These are phyloP conservation scores for Cetradonia linearis DNA, from an alignment of 495 filamentous ascomycete species.

Conservation along the genomic window DNA sequence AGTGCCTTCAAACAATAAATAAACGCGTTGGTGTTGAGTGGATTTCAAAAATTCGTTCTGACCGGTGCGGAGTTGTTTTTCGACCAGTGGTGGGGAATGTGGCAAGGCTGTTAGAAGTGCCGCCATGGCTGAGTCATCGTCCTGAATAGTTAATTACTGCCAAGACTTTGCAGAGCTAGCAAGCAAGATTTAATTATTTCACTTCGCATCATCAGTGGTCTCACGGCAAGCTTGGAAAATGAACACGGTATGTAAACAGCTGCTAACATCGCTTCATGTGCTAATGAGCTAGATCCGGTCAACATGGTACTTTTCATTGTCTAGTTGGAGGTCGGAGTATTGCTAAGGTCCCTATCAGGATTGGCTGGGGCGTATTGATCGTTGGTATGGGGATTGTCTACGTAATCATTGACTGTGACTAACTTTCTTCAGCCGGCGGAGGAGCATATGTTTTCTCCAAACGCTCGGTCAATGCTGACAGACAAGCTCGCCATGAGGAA, in stretches of 20 bases:
- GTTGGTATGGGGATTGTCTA: slow-evolving; percentile 45
- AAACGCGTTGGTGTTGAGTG: too few relatives aligned
- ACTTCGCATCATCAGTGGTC: too few relatives aligned
- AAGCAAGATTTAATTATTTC: too few relatives aligned
- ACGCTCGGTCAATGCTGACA: slow-evolving; percentile 82
- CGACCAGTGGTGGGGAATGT: too few relatives aligned
- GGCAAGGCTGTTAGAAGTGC: too few relatives aligned
- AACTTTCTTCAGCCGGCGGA: slow-evolving; percentile 55
- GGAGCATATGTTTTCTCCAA: slow-evolving; percentile 97
- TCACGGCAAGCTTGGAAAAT: slow-evolving; percentile 22
- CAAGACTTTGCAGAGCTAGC: too few relatives aligned
- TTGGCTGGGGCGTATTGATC: slow-evolving; percentile 80
- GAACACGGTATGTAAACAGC: slow-evolving; percentile 35
- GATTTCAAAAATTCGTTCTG: too few relatives aligned
- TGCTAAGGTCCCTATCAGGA: slow-evolving; percentile 37
- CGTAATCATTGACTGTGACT: neutral
- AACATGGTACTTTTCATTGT: slow-evolving; percentile 38
- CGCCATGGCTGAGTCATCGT: too few relatives aligned
- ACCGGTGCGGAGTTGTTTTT: too few relatives aligned
- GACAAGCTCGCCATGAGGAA: slow-evolving; percentile 57
- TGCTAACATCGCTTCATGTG: neutral
- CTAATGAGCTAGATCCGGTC: slow-evolving; percentile 38
- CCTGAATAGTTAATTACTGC: too few relatives aligned
- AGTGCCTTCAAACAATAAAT: too few relatives aligned
- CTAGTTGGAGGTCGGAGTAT: neutral